Evolutionary conservation across 768 basidiomycete species (phyloP).

Genomic region (Boletus tomentosulus): DNA sequence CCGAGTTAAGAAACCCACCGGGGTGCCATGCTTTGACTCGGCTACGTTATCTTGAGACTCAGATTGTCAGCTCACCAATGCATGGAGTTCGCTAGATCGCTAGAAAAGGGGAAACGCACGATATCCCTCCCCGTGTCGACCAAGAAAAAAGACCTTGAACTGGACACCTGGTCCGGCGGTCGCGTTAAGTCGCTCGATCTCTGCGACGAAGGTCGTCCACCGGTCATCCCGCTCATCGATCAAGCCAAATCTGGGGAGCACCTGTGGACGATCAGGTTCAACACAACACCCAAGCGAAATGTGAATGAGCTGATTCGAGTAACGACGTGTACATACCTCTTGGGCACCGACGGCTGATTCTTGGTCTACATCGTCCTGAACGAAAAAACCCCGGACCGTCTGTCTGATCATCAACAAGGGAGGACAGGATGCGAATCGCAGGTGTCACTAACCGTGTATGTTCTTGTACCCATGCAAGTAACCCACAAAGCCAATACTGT

Average conservation of each 20-base stretch:
- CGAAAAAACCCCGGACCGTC: conserved; percentile 20
- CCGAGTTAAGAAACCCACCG: conserved; percentile 25
- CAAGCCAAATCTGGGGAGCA: conserved; percentile 21
- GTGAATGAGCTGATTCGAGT: background rate
- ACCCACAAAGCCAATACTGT: background rate
- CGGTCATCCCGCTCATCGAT: conserved; percentile 44
- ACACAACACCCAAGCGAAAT: background rate
- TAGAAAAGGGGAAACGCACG: conserved; percentile 10
- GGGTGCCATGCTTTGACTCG: conserved; percentile 58
- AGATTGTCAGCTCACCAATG: background rate
- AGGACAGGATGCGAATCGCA: background rate
- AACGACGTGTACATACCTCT: conserved; percentile 15
- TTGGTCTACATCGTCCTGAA: conserved; percentile 13
- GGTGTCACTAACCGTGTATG: conserved; percentile 13
- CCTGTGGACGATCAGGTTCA: conserved; percentile 1
- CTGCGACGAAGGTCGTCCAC: conserved; percentile 43
- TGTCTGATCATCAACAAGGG: background rate
- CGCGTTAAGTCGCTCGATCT: conserved; percentile 39
- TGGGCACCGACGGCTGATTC: background rate
- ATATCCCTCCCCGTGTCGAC: conserved; percentile 66
- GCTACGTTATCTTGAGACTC: conserved; percentile 58
- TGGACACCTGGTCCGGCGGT: conserved; percentile 8
- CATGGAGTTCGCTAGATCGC: too few relatives aligned
- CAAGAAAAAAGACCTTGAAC: conserved; percentile 59
- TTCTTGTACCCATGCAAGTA: conserved; percentile 4